Base-by-base conservation (phyloP, 2,329 filamentous ascomycete species). In the Paecilomyces sp. region DNA sequence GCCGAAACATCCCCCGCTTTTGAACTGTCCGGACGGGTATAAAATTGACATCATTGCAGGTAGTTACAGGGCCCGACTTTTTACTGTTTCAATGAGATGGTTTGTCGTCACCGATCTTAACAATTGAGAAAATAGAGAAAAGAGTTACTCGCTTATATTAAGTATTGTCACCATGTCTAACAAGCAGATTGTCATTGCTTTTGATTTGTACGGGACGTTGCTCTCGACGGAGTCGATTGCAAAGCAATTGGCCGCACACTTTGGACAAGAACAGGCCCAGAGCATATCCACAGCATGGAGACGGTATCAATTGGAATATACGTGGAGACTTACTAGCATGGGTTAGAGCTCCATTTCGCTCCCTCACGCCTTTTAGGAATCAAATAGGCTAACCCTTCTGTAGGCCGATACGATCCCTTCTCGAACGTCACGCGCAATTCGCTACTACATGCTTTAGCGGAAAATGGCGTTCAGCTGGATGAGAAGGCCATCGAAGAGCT, bases 271-370 rank as follows among this genome's bases (percentile, higher is more conserved):
- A 4, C 81, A 82, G 64, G 85, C 86, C 2, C 73, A 78, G 25
- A 72, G 72, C 0, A 79, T 91, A 33, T 84, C 88, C 3, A 71
- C 80, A 15, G 72, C 83, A 67, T 91, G 88, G 83, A 79, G 89
- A 59, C 81, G 82, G 31, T 88, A 88, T 67, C 89, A 92, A 72
- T 77, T 92, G 8, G 89, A 91, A 72, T 92, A 91, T 66, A 90
- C 88, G 47, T 92, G 87, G 87, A 79, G 89, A 57, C 74, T 88
- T 64, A 91, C 87, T 67, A 87, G 85, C 78, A 92, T 92, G 88
- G 82, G 89, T 88, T 55, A 41, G 11, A 4, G 51, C 31, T 8
- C 33, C 33, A 55, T 54, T 28, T 58, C 59, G 57, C 34, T 58
- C 57, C 18, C 56, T 18, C 33, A 50, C 41, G n/a, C 15, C 50